Base-by-base conservation (phyloP, 2,329 filamentous ascomycete genomes). In the Aspergillus sp. region DNA sequence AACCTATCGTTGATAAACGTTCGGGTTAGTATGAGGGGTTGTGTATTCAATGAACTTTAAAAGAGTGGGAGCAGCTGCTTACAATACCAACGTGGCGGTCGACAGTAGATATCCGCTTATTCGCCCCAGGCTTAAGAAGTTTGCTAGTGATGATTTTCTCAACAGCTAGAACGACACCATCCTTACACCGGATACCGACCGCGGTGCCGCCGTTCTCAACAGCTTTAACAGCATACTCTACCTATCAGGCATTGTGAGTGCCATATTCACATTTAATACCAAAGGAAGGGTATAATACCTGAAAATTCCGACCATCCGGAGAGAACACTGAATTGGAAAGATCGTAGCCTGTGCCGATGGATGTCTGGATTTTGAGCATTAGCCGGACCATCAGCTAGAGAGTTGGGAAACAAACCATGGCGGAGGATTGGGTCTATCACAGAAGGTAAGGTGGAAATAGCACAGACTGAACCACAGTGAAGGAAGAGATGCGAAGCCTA, bases 311-410 rank as follows among this genome's bases (percentile, higher is more conserved):
- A 74, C 95, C 95, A 81, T 99, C 95, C 66, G 95, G 95, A 49
- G 95, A 98, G 84, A 98, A 99, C 82, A 98, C 96, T 73, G 95
- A 98, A 86, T 99, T 99, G 76, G 91, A 91, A 71, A 99, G 89
- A 86, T 99, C 95, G 82, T 99, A 99, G 74, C 95, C 95, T 72
- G 95, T 99, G 75, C 95, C 95, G 89, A 99, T 99, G 74, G 95
- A 99, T 73, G 95, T 99, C 95, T 99, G 61, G 27, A 49, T 39
- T 39, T 19, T 42, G 49, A 58, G 39, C 37, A 54, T 69, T 64
- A 66, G 61, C 57, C 59, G 33, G 51, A 37, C 19, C 50, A 34
- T 45, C 34, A 61, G 37, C 49, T 30, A 17, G 19, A 45, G 33
- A 45, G 48, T 40, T 17, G 30, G 22, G 33, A 44, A 62, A 61